Base-by-base conservation (phyloP, 2,329 filamentous ascomycete species). In the Alternaria sp. region DNA sequence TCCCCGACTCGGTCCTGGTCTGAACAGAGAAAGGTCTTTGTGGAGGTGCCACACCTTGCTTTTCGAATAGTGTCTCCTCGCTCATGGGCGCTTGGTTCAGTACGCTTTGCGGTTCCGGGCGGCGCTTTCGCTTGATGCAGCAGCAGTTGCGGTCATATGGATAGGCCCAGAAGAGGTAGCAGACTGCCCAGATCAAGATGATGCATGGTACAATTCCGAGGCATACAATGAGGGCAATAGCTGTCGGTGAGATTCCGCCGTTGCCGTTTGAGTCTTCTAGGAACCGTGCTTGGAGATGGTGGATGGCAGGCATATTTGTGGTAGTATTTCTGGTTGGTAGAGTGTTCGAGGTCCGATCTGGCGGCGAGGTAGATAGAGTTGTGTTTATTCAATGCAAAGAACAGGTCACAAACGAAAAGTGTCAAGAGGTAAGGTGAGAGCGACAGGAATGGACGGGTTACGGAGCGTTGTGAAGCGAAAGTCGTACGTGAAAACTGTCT, bases 101-200 rank as follows among this genome's bases (percentile, higher is more conserved):
- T 43, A 65, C 40, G 12, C 66, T 62, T 15, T 62, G 55, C 11
- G 44, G 26, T 26, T 56, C 21, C 13, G 61, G 59, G 51, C 59
- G 55, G 28, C 61, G 70, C 66, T 71, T 72, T 57, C 69, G 68
- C 25, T 65, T 69, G 19, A 64, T 67, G 66, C 72, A 74, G 50
- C 70, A 74, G 58, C 70, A 73, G 56, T 67, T 71, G 44, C 72
- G 72, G 15, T 65, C 64, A 11, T 67, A 63, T 45, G 67, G 61
- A 50, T 74, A 74, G 54, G 66, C 67, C 62, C 71, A 73, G n/a
- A 77, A 68, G 6, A 75, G 69, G 66, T 70, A 77, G 26, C 70
- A 58, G 25, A 73, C 70, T 5, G 72, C 64, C 61, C 71, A 73
- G 52, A 70, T 62, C 25, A 72, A 56, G 25, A 70, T 65, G 40